A percentile compares a stretch with the other conserved stretches of the same genome.
Conservation (phyloP, 1,284 basidiomycete genomes). For the Leccinum angustisporum region DNA sequence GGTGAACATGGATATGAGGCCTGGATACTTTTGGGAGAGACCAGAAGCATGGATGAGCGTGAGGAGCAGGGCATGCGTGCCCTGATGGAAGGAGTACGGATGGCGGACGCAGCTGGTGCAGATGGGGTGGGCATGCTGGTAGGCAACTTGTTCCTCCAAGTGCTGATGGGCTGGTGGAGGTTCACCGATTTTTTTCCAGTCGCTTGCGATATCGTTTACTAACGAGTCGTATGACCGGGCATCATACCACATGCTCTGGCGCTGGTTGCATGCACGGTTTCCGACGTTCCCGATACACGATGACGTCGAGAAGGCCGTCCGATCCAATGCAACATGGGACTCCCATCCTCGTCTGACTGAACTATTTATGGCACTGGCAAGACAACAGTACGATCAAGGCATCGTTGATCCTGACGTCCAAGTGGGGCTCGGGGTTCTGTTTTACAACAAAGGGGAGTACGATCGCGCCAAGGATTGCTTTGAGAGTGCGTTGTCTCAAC, state of each 20-base stretch:
- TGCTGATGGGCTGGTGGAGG: background rate
- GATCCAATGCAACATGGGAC: conserved; percentile 77
- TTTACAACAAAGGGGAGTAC: conserved; percentile 83
- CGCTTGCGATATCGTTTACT: conserved; percentile 94
- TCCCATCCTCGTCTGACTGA: conserved; percentile 83
- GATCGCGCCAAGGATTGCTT: conserved; percentile 90
- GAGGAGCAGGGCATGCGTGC: conserved; percentile 80
- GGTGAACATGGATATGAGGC: conserved; percentile 84
- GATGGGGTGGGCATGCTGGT: conserved; percentile 82
- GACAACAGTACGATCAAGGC: conserved; percentile 69
- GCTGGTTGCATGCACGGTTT: conserved; percentile 82
- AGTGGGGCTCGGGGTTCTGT: conserved; percentile 89
- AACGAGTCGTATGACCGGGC: conserved; percentile 94
- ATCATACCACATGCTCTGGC: conserved; percentile 85
- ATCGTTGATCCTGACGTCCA: conserved; percentile 92
- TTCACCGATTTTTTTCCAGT: conserved; percentile 46
- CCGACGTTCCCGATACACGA: conserved; percentile 63
- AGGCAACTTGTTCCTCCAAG: conserved; percentile 31
- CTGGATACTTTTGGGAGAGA: conserved; percentile 93
- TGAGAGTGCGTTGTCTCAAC: conserved; percentile 75
- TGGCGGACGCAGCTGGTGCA: conserved; percentile 61
- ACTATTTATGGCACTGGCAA: conserved; percentile 82
- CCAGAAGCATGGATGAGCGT: conserved; percentile 95
- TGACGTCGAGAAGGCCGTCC: conserved; percentile 56
- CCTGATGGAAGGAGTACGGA: conserved; percentile 64